Base-by-base conservation (phyloP, 352 stramenopile genomes). In the Phytophthora citricola region DNA sequence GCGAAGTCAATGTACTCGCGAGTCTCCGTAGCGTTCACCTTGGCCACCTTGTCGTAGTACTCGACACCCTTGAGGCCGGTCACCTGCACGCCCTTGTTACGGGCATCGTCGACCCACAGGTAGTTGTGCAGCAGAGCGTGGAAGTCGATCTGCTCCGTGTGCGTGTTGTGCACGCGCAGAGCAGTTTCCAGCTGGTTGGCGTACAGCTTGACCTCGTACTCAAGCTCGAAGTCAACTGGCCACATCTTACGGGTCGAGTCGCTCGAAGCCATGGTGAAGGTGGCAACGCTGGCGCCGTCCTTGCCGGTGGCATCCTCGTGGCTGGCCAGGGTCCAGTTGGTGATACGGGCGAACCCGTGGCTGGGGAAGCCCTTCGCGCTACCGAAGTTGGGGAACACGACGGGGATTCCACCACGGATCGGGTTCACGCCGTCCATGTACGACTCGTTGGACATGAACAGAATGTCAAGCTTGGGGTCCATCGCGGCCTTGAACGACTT, bases 41-140 rank as follows among this genome's bases (percentile, higher is more conserved):
- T 78, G 17, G 79, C 67, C 2, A 98, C 77, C 78, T 98, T 97
- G 73, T 98, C 91, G 52, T 88, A 64, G 63, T 95, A 96, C 7
- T 71, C 48, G 32, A 96, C 79, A 3, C 88, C 89, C 60, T 96
- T 76, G 20, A 99, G 83, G 2, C 95, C 94, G 15, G 79, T 71
- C 3, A 99, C 87, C 46, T 70, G 41, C 36, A 78, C 76, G 46
- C 76, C 76, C 15, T 72, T 70, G 52, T 84, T 58, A 57, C 83
- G 78, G n/a, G 92, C 70, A 32, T 94, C 84, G 45, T 95, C 73
- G 27, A 98, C 81, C 8, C 70, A 70, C 53, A 97, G 87, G 75
- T 99, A 99, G 34, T 94, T 98, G 78, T 99, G 95, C 27, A 98
- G 76, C 29, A 99, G 68, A 43, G 91, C 85, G 63, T 99, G 93